Percentiles rank a stretch among this genome's conserved stretches.
phyloP scores from a whole-genome alignment of 768 basidiomycete genomes.

The Podaxis rugospora region DNA sequence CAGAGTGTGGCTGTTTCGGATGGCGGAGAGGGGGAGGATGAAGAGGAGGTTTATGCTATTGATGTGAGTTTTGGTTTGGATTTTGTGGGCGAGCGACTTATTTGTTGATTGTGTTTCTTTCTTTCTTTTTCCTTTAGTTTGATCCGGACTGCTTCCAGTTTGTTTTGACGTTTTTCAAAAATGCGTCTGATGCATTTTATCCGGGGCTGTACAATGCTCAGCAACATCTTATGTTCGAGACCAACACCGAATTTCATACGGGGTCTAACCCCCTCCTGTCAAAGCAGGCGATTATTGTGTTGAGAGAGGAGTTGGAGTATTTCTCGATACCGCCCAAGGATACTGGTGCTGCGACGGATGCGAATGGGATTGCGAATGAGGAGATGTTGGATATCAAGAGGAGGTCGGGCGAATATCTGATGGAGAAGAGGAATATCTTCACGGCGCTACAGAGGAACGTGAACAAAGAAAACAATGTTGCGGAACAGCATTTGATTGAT shows the following conservation, averaged over 20 bases:
- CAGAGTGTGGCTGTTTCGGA: slow-evolving; percentile 75
- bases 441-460: slow-evolving; percentile 98
- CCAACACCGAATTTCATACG: slow-evolving; percentile 58
- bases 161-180: slow-evolving; percentile 88
- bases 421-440: slow-evolving; percentile 90
- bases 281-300: slow-evolving; percentile 98
- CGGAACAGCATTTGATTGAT: slow-evolving; percentile 98
- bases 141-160: slow-evolving; percentile 96
- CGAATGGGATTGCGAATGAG: slow-evolving; percentile 76
- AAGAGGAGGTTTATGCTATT: slow-evolving; percentile 93
- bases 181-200: slow-evolving; percentile 87
- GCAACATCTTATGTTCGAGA: slow-evolving; percentile 67
- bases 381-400: slow-evolving; percentile 77
- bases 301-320: slow-evolving; percentile 97
- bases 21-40: slow-evolving; percentile 61
- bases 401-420: slow-evolving; percentile 81
- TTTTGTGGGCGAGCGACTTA: neutral
- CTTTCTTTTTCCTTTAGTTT: slow-evolving; percentile 51
- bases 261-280: slow-evolving; percentile 83
- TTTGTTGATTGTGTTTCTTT: slow-evolving; percentile 12
- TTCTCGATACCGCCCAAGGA: slow-evolving; percentile 89
- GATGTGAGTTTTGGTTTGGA: slow-evolving; percentile 62
- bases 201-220: slow-evolving; percentile 78
- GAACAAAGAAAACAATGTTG: slow-evolving; percentile 98
- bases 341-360: slow-evolving; percentile 60